Conservation (phyloP, 1,284 basidiomycete genomes). For the Ganoderma boninense region DNA sequence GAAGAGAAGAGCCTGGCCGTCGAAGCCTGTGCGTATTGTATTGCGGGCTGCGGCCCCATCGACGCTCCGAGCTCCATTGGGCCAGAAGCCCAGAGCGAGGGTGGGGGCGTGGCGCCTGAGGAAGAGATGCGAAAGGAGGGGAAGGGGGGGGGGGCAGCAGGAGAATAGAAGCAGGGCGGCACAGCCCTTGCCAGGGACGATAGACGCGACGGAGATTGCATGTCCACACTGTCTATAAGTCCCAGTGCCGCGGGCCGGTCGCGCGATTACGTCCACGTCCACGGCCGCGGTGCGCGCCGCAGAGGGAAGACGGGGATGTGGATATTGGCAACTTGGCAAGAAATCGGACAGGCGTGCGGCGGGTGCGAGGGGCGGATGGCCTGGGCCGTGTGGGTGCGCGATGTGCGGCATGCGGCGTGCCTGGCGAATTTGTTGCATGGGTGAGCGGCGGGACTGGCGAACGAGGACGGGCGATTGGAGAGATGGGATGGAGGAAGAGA, state of each 20-base stretch:
- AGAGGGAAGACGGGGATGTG: background rate
- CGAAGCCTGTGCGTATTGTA: background rate
- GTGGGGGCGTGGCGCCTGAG: background rate
- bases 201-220: background rate
- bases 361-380: background rate
- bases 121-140: background rate
- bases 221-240: too few species aligned
- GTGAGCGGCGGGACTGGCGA: background rate
- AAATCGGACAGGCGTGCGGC: background rate
- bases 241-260: background rate
- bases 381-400: background rate
- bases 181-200: background rate
- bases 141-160: background rate
- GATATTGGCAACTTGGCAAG: background rate
- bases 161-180: background rate
- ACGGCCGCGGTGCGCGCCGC: background rate
- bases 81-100: background rate
- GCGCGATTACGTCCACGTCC: background rate
- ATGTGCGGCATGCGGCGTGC: background rate
- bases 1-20: background rate
- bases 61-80: background rate
- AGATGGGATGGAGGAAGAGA: background rate
- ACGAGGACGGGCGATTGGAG: background rate
- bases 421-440: background rate
- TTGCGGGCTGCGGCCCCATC: background rate